These are phyloP conservation scores for Saccharomycopsis sp. DNA, from an alignment of 805 yeast genomes.

Conservation along the genomic window DNA sequence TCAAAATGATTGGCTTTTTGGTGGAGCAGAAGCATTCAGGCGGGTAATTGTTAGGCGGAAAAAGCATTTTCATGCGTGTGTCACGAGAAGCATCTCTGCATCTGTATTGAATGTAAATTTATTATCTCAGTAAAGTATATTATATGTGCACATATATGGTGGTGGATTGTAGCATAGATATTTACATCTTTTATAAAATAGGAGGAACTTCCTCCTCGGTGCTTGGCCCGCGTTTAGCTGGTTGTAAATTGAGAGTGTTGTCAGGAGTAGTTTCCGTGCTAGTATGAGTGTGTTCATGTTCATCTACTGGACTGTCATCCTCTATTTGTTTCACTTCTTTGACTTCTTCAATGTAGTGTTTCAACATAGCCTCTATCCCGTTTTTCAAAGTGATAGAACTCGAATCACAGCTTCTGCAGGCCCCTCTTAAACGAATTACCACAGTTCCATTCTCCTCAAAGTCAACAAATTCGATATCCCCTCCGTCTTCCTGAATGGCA, in stretches of 20 bases:
- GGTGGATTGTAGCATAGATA: background rate
- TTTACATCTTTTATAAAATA: slow-evolving; percentile 5
- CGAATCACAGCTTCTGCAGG: slow-evolving; percentile 66
- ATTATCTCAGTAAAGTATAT: too few relatives aligned
- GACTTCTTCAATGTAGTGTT: slow-evolving; percentile 64
- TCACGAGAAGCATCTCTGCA: too few relatives aligned
- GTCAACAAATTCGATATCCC: slow-evolving; percentile 60
- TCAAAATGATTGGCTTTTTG: background rate
- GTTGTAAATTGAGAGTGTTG: slow-evolving; percentile 5
- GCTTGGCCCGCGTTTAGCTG: slow-evolving; percentile 9
- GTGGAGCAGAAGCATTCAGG: background rate
- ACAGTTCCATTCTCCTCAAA: slow-evolving; percentile 56
- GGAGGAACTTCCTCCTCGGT: slow-evolving; percentile 19
- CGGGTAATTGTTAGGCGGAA: too few relatives aligned
- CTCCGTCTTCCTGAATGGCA: slow-evolving; percentile 71
- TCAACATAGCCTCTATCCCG: slow-evolving; percentile 67
- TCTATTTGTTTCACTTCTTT: slow-evolving; percentile 47
- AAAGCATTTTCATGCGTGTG: too few relatives aligned
- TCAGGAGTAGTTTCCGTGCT: background rate
- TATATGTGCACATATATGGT: background rate
- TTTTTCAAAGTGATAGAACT: slow-evolving; percentile 59
- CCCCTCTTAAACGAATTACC: slow-evolving; percentile 54
- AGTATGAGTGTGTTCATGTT: background rate
- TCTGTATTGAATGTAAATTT: too few relatives aligned
- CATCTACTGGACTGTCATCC: slow-evolving; percentile 27